Conservation (phyloP, 1,284 basidiomycete genomes). For the Cutaneotrichosporon cutaneum region DNA sequence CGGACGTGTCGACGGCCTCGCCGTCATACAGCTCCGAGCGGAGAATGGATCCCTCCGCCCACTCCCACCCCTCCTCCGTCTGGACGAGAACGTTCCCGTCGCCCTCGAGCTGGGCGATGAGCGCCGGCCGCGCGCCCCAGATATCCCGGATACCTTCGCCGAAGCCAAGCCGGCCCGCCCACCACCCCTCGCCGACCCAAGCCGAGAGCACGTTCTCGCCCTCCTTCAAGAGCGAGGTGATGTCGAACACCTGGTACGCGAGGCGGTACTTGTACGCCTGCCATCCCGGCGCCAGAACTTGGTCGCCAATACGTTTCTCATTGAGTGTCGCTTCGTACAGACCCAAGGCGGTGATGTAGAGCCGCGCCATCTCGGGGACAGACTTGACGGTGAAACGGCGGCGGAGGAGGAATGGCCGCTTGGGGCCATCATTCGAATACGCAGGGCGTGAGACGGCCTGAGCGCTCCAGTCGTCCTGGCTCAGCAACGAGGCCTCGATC, state of each 20-base stretch:
- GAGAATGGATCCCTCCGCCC: conserved; percentile 24
- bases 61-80: conserved; percentile 33
- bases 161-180: conserved; percentile 31
- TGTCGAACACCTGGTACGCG: conserved; percentile 40
- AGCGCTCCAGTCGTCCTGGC: conserved; percentile 32
- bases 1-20: conserved; percentile 32
- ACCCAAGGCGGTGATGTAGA: conserved; percentile 46
- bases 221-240: conserved; percentile 22
- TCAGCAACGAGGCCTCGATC: conserved; percentile 34
- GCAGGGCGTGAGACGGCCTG: conserved; percentile 19
- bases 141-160: conserved; percentile 29
- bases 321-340: conserved; percentile 44
- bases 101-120: conserved; percentile 38
- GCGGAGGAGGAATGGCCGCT: conserved; percentile 32
- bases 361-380: conserved; percentile 16
- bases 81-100: conserved; percentile 22
- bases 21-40: conserved; percentile 42
- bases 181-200: conserved; percentile 45
- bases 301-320: conserved; percentile 38
- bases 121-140: conserved; percentile 32
- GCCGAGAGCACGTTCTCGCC: conserved; percentile 36
- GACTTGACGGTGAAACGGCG: conserved; percentile 22
- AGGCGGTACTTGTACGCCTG: conserved; percentile 40
- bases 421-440: conserved; percentile 22
- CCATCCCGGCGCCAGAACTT: conserved; percentile 47